phyloP scores from a whole-genome alignment of 2,329 filamentous ascomycete species.

The Microcera coccophila region DNA sequence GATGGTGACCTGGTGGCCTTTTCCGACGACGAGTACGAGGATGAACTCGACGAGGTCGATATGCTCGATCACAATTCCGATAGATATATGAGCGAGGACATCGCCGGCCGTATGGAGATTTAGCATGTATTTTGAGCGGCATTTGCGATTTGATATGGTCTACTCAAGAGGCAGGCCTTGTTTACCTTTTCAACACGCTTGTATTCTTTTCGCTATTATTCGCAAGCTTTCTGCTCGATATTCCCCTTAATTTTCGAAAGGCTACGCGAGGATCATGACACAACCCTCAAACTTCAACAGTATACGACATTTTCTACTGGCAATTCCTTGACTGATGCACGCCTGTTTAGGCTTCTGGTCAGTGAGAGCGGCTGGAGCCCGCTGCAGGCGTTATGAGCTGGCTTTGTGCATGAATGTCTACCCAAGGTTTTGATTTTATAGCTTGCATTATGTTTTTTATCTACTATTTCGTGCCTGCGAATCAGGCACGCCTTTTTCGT shows the following conservation, averaged over 20 bases:
- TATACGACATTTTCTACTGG: conserved; percentile 1
- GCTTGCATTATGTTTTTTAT: neutral
- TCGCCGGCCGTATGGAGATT: conserved; percentile 61
- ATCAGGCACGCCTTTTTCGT: neutral
- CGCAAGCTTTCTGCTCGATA: neutral
- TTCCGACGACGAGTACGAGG: conserved; percentile 49
- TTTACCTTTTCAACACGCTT: neutral
- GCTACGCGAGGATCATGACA: neutral
- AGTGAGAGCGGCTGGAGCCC: conserved; percentile 36
- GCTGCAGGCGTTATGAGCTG: neutral
- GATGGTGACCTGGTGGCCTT: conserved; percentile 55
- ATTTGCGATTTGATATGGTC: neutral
- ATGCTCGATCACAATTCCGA: conserved; percentile 42
- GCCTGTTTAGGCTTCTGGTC: conserved; percentile 32
- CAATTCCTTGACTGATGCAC: conserved; percentile 17
- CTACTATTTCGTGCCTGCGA: neutral
- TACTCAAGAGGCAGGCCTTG: neutral
- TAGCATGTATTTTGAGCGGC: conserved; percentile 29
- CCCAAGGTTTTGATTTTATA: neutral
- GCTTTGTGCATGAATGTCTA: too few species aligned
- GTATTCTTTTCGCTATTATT: neutral
- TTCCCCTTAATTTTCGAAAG: neutral
- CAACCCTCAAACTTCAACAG: neutral
- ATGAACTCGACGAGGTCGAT: conserved; percentile 42
- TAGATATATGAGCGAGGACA: conserved; percentile 59